phyloP scores from a whole-genome alignment of 225 moss, liverwort and hornwort genomes.

The Thuidium tamariscinum region DNA sequence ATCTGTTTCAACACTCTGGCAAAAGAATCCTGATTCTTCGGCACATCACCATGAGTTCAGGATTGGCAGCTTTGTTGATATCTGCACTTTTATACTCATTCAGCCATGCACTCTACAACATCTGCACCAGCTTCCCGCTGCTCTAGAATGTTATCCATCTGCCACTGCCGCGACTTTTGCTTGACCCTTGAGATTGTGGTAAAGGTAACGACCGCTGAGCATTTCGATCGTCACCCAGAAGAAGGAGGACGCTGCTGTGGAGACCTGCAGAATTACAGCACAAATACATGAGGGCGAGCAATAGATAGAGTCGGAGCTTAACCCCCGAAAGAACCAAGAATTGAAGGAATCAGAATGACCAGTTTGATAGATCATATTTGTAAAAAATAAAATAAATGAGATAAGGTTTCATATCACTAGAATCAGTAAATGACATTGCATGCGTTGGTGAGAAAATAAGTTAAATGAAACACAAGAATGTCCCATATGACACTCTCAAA shows the following conservation, averaged over 20 bases:
- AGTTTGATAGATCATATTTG: background rate
- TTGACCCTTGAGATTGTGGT: slow-evolving; percentile 32
- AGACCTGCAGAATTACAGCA: slow-evolving; percentile 14
- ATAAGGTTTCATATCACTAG: background rate
- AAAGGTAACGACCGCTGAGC: slow-evolving; percentile 65
- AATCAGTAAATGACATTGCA: background rate
- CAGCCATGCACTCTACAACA: background rate
- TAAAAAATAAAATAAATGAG: background rate
- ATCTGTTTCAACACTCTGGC: background rate
- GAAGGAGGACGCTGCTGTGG: slow-evolving; percentile 18
- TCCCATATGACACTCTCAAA: background rate
- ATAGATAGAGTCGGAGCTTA: background rate
- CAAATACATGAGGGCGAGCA: background rate
- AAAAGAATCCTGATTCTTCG: background rate
- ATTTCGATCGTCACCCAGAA: slow-evolving; percentile 57
- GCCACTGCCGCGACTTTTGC: background rate
- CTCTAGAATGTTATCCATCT: background rate
- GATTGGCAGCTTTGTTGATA: background rate
- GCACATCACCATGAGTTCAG: background rate
- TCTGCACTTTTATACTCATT: background rate
- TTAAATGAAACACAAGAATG: background rate
- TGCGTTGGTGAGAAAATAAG: background rate
- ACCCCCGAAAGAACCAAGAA: background rate
- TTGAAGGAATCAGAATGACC: background rate
- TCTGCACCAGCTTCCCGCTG: background rate